Evolutionary conservation across 768 basidiomycete species (phyloP).

Genomic region (Suillus tomentosus): DNA sequence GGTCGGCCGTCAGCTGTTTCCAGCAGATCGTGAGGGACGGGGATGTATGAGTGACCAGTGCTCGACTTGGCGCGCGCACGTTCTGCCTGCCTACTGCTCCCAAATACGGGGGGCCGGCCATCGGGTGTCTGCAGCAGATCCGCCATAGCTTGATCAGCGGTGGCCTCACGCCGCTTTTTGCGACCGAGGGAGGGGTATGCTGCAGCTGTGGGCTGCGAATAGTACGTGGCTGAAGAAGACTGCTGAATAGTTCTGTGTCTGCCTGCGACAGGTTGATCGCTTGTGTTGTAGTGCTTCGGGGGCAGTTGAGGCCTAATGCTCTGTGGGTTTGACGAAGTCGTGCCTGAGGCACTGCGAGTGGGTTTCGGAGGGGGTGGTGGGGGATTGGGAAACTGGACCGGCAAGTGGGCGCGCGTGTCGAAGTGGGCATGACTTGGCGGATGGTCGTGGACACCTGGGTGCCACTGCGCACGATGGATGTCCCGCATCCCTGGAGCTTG

Average conservation of each 20-base stretch:
- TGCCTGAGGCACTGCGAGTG: slow-evolving; percentile 2
- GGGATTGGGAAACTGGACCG: slow-evolving; percentile 13
- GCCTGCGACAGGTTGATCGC: background rate
- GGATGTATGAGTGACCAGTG: background rate
- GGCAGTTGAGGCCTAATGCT: background rate
- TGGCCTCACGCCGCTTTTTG: slow-evolving; percentile 7
- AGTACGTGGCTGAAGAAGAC: background rate
- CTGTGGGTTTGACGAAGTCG: slow-evolving; percentile 4
- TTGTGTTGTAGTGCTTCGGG: background rate
- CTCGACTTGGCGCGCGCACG: slow-evolving; percentile 8
- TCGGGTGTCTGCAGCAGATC: background rate
- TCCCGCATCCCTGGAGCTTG: slow-evolving; percentile 7
- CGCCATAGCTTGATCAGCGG: slow-evolving; percentile 2
- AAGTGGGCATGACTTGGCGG: background rate
- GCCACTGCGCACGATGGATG: background rate
- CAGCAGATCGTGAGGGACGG: background rate
- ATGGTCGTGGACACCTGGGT: background rate
- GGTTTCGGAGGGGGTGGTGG: slow-evolving; percentile 14
- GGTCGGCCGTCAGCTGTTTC: too few species aligned
- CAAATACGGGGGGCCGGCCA: slow-evolving; percentile 7
- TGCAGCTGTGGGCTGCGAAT: background rate
- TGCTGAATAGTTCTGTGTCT: background rate
- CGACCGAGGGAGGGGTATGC: slow-evolving; percentile 8
- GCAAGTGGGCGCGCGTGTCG: slow-evolving; percentile 7
- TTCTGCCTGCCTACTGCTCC: slow-evolving; percentile 12